These are phyloP conservation scores for Phyllostachys edulis DNA, from an alignment of 176 grass and related monocot species.

Conservation along the genomic window DNA sequence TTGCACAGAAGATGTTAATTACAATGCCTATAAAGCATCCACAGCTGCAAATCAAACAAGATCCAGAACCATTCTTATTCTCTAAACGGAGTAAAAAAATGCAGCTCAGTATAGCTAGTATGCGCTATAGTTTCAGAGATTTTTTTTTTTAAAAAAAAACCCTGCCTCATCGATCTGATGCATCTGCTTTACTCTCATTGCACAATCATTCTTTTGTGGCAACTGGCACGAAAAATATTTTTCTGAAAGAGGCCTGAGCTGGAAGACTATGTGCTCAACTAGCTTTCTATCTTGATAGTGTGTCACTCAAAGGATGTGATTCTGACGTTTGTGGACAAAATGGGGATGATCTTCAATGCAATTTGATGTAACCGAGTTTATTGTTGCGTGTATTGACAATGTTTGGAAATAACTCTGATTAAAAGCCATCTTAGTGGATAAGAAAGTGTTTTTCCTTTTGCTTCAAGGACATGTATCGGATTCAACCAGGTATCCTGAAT, in stretches of 20 bases:
- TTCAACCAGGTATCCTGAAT: constrained; percentile 19
- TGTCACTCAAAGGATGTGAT: background rate
- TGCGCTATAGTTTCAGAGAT: background rate
- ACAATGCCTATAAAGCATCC: background rate
- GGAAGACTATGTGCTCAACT: background rate
- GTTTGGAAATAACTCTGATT: background rate
- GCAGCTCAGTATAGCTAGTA: background rate
- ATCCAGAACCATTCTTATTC: constrained; percentile 5
- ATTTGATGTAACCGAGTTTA: background rate
- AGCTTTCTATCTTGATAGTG: constrained; percentile 14
- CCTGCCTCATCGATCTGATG: background rate
- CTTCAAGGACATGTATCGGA: background rate
- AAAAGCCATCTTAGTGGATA: background rate
- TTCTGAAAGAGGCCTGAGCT: background rate
- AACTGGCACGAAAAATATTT: background rate
- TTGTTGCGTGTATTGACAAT: background rate
- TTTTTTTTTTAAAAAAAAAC: background rate
- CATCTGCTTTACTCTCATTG: background rate
- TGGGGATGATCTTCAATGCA: background rate
- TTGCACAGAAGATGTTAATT: constrained; percentile 17
- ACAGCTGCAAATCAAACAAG: background rate
- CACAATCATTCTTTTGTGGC: background rate
- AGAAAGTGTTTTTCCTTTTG: background rate
- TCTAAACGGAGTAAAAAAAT: background rate
- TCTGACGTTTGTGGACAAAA: constrained; percentile 15